Evolutionary conservation across 257 asterid species (phyloP).

Genomic region (Nicotiana sylvestris): DNA sequence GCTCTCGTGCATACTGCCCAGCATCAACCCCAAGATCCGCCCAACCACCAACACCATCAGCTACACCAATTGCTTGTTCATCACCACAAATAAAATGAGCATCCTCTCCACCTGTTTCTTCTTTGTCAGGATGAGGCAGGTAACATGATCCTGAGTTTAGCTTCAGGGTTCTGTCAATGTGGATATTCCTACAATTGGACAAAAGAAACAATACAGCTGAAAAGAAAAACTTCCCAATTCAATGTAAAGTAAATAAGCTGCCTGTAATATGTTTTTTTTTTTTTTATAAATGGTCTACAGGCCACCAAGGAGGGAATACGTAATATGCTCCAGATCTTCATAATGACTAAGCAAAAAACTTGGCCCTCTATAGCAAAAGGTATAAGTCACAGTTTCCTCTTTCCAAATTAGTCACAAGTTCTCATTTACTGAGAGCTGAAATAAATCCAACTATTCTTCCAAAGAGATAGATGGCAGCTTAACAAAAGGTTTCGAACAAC

Average conservation of each 20-base stretch:
- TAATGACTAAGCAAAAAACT: background rate
- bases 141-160: slow-evolving; percentile 89
- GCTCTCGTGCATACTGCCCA: slow-evolving; percentile 87
- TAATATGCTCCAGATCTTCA: background rate
- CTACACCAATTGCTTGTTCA: slow-evolving; percentile 86
- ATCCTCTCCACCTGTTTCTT: slow-evolving; percentile 97
- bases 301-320: background rate
- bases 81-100: slow-evolving; percentile 88
- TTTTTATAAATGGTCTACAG: background rate
- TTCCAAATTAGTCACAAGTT: background rate
- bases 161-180: slow-evolving; percentile 47
- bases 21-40: slow-evolving; percentile 85
- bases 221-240: background rate
- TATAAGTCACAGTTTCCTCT: background rate
- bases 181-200: slow-evolving; percentile 43
- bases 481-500: background rate
- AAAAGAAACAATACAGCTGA: background rate
- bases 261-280: background rate
- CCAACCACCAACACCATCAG: slow-evolving; percentile 99
- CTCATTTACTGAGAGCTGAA: background rate
- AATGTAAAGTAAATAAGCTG: background rate
- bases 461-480: background rate
- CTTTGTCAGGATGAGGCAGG: slow-evolving; percentile 96
- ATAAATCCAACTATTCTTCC: background rate
- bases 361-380: background rate